phyloP scores from a whole-genome alignment of 108 stramenopile genomes.

The Cyclostephanos invisitatus region DNA sequence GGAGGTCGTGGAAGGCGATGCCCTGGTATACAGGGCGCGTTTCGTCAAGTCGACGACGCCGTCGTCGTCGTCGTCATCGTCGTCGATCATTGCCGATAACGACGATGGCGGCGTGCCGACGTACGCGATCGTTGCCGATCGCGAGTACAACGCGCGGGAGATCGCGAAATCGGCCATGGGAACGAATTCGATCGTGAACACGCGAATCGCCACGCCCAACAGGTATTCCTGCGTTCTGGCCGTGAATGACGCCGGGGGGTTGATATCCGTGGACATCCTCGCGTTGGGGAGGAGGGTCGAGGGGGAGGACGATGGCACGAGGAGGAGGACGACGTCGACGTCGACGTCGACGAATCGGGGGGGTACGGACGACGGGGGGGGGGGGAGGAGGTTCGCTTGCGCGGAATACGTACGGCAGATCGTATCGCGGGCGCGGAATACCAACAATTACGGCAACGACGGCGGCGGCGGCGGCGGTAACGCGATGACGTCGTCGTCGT shows the following conservation, averaged over 20 bases:
- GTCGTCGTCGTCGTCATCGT: too few species aligned
- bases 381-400: conserved; percentile 61
- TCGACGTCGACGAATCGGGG: not conserved
- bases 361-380: not conserved
- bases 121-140: conserved; percentile 65
- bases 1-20: conserved; percentile 49
- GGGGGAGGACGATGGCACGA: too few species aligned
- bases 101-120: not conserved
- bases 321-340: not conserved
- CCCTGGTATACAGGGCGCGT: conserved; percentile 62
- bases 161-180: conserved; percentile 85
- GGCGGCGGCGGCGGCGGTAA: not conserved
- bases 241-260: conserved; percentile 31
- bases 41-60: conserved; percentile 43
- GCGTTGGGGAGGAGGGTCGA: conserved; percentile 69
- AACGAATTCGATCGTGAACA: conserved; percentile 72
- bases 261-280: conserved; percentile 65
- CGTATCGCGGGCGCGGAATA: conserved; percentile 51
- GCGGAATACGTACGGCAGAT: conserved; percentile 83
- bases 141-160: conserved; percentile 73
- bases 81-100: not conserved
- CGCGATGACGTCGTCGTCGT: conserved; percentile 8
- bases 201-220: conserved; percentile 71
- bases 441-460: conserved; percentile 4
- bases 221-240: conserved; percentile 75